Conservation (phyloP, 1,139 yeast genomes). For the Candida neerlandica region DNA sequence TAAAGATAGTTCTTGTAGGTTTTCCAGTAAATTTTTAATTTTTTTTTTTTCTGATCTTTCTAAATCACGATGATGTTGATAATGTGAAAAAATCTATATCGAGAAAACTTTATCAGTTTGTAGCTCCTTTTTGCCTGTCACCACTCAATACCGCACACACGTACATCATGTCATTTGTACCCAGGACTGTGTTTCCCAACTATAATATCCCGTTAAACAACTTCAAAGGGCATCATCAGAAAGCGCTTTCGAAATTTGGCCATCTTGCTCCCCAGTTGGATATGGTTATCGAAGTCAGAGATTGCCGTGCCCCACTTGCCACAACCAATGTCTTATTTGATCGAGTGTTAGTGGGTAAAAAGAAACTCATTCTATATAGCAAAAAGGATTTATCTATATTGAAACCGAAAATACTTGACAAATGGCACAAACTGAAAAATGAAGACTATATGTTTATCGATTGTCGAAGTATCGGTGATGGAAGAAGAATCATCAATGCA, state of each 20-base stretch:
- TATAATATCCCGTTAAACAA: constrained; percentile 73
- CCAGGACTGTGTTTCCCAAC: constrained; percentile 58
- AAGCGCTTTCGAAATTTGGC: constrained; percentile 71
- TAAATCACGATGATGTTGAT: not conserved
- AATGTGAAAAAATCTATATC: not conserved
- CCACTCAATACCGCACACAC: not conserved
- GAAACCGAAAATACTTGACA: constrained; percentile 35
- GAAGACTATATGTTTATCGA: constrained; percentile 65
- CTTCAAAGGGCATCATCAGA: constrained; percentile 90
- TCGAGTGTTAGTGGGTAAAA: constrained; percentile 59
- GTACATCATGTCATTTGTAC: constrained; percentile 30
- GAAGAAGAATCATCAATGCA: constrained; percentile 49
- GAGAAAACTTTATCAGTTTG: not conserved
- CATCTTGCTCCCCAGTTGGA: constrained; percentile 81
- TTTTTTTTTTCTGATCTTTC: not conserved
- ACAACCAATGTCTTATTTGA: constrained; percentile 84
- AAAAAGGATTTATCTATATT: constrained; percentile 58
- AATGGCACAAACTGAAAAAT: constrained; percentile 55
- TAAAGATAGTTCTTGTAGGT: not conserved
- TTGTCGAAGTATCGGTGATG: constrained; percentile 56
- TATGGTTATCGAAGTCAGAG: constrained; percentile 80
- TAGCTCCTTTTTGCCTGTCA: not conserved
- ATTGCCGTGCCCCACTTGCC: constrained; percentile 84
- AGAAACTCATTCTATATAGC: constrained; percentile 65
- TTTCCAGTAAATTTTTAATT: not conserved